Percentiles rank a stretch among this genome's conserved stretches.
phyloP scores from a whole-genome alignment of 306 rosid genomes.

The Echinosophora koreensis region DNA sequence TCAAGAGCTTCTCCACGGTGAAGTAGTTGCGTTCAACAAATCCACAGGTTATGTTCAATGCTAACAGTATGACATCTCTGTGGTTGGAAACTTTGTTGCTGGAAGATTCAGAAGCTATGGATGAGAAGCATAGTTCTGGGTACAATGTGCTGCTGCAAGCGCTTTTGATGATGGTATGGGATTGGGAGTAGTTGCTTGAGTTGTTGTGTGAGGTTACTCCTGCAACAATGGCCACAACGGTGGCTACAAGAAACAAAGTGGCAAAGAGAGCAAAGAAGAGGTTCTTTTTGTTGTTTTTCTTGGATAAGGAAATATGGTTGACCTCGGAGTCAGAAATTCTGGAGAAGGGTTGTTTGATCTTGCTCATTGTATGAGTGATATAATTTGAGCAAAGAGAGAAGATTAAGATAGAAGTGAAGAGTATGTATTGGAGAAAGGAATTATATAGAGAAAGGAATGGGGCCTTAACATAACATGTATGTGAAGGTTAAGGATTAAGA shows the following conservation, averaged over 20 bases:
- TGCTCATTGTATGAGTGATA: conserved; percentile 46
- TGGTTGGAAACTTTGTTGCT: conserved; percentile 43
- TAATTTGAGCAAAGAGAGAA: neutral
- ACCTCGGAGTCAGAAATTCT: conserved; percentile 15
- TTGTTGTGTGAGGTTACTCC: conserved; percentile 34
- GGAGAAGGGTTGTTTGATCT: conserved; percentile 37
- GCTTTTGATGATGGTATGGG: conserved; percentile 61
- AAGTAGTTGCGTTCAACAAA: conserved; percentile 56
- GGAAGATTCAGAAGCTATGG: conserved; percentile 42
- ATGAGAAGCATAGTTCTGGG: conserved; percentile 68
- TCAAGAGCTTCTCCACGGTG: conserved; percentile 50
- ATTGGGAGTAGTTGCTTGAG: conserved; percentile 5
- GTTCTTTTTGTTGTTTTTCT: conserved; percentile 43
- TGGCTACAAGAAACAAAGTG: conserved; percentile 51
- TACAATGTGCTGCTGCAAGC: conserved; percentile 70
- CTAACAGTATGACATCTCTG: conserved; percentile 53
- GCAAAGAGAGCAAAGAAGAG: conserved; percentile 48
- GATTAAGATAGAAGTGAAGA: neutral
- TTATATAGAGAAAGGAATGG: too few species aligned
- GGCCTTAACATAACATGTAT: too few species aligned
- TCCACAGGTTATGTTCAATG: conserved; percentile 55
- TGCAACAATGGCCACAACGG: conserved; percentile 42
- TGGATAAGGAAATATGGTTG: conserved; percentile 17
- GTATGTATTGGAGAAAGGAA: neutral
- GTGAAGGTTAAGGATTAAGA: too few species aligned